Evolutionary conservation across 306 rosid genomes (phyloP), one percentile per base, ranked within the genome.

Genomic region (Benincasa hispida): DNA sequence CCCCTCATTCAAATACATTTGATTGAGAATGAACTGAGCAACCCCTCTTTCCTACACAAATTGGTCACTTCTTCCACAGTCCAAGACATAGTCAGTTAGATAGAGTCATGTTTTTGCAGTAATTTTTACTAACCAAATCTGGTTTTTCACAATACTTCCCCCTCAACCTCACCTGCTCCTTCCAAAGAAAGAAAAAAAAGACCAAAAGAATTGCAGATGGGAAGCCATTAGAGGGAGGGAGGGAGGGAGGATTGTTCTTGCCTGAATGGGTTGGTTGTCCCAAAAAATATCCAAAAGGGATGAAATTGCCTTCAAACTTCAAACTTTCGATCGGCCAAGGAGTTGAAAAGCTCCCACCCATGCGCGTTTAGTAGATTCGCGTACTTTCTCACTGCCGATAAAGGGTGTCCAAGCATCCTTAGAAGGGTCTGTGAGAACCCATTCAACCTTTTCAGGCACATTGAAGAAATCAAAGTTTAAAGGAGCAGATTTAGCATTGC

Each of bases 361-460:
- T 69, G 85, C 87, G 41, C 74, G 78, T 50, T 66, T 75, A 0
- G 83, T 50, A 9, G 86, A 54, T 24, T 84, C 82, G 0, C 87
- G 57, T 25, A 88, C 86, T 61, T 80, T 83, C 47, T 76, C 74
- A 13, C 79, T 81, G 30, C 61, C 81, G 3, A 84, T 69, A 32
- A 39, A 88, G 24, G 91, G 89, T n/a, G 85, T 81, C 91, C 89
- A 88, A 9, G 85, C 76, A 17, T 79, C 85, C 25, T 65, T 35
- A 47, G 88, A 25, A 59, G 72, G 66, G 68, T 80, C 89, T 25
- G 87, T 55, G 69, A 88, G 86, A 84, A 86, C 86, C 91, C 91
- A 88, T 61, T 78, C 77, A 1, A 88, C 91, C 75, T 82, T 86
- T 58, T 81, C 86, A 1, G 91, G 89, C 54, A 80, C 91, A 51